phyloP scores from a whole-genome alignment of 2,329 filamentous ascomycete species.

The Trichoderma hamatum region DNA sequence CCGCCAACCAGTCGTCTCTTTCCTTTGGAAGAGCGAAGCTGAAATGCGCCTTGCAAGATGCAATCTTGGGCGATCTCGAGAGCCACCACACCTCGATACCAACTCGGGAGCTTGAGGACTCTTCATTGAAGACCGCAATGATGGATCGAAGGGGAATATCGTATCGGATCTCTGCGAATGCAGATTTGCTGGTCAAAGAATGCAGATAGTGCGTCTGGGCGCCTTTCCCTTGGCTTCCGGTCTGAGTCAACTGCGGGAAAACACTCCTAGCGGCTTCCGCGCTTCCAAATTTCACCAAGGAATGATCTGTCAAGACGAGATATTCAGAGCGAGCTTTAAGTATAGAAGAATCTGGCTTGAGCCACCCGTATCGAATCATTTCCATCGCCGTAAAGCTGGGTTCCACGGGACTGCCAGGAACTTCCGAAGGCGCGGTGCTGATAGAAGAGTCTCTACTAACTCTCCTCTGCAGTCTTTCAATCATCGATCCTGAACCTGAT shows the following conservation, averaged over 20 bases:
- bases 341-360: constrained; percentile 54
- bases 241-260: constrained; percentile 50
- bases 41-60: constrained; percentile 52
- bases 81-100: constrained; percentile 62
- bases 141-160: constrained; percentile 55
- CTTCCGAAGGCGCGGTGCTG: constrained; percentile 38
- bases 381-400: constrained; percentile 44
- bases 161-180: constrained; percentile 45
- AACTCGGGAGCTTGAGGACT: constrained; percentile 53
- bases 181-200: constrained; percentile 36
- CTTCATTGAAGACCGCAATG: constrained; percentile 56
- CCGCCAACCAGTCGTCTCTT: constrained; percentile 53
- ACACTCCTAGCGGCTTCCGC: constrained; percentile 51
- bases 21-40: constrained; percentile 54
- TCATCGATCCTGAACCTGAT: constrained; percentile 46
- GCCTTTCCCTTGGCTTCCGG: constrained; percentile 32
- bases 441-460: constrained; percentile 44
- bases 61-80: constrained; percentile 46
- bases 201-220: constrained; percentile 33
- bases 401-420: constrained; percentile 37
- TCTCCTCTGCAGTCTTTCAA: constrained; percentile 47
- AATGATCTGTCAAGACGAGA: constrained; percentile 55
- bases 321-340: constrained; percentile 55
- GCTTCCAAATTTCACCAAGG: constrained; percentile 55
- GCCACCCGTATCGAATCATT: constrained; percentile 49